Evolutionary conservation across 176 grass and related monocot species (phyloP), one percentile per base, ranked within the genome.

Genomic region (Elaeis guineensis): DNA sequence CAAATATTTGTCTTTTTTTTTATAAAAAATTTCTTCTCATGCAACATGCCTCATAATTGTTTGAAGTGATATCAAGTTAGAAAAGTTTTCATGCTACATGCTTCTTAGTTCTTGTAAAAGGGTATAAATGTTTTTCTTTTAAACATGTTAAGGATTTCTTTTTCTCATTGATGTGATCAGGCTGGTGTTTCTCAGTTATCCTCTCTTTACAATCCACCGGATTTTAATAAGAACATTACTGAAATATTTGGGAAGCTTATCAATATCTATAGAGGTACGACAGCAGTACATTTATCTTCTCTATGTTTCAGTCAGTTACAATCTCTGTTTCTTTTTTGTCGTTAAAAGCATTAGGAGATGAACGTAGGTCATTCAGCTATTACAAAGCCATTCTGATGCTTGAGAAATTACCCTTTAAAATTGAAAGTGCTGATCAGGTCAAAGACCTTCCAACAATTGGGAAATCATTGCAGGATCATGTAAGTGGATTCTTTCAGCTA

Each of bases 331-430:
- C 28, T 20, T 66, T n/a, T 54, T 25, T 73, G 50, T 44, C 1
- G 32, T 44, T 44, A 44, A 44, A 79, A 97, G 92, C 87, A 24
- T 66, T 97, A 52, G 92, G 92, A 83, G 92, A 97, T 64, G 92
- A 97, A 66, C 76, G 84, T 30, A 85, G 92, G 78, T 97, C 87
- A 26, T 91, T 97, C 80, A 97, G 87, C 75, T 97, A 97, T 68
- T 85, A 97, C 81, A 97, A 97, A 62, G 87, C 92, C 54, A 97
- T 91, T 69, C 84, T 72, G 5, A 81, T 88, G 19, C 88, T 97
- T 64, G 92, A 97, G 69, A 97, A 97, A 72, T 73, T 97, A 19
- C 66, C 83, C 52, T 97, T 89, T 75, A 89, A 82, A 80, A 85
- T 97, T 75, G 84, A 83, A 71, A 97, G 75, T 80, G 75, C 59